Conservation (phyloP, 2,329 filamentous ascomycete species). For the Bipolaris oryzae region DNA sequence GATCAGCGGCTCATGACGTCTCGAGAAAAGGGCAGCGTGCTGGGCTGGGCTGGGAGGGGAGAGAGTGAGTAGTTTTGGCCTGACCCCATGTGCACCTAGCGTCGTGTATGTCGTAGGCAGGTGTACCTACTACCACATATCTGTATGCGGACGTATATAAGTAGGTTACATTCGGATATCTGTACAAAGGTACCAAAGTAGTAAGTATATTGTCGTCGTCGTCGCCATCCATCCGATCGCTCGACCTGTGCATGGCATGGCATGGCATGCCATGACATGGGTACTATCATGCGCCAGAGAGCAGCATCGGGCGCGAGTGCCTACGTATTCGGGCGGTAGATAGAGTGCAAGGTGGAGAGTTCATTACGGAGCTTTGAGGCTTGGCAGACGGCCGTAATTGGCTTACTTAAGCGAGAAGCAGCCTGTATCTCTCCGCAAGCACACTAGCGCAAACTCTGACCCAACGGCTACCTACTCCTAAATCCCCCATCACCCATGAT, state of each 20-base stretch:
- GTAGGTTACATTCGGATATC: too few species aligned
- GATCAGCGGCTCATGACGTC: not conserved
- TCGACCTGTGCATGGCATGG: not conserved
- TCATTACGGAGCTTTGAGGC: not conserved
- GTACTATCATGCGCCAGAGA: not conserved
- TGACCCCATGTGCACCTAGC: not conserved
- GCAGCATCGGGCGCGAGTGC: not conserved
- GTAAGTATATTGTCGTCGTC: too few species aligned
- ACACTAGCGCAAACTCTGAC: constrained; percentile 13
- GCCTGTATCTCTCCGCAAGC: constrained; percentile 2
- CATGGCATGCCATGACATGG: not conserved
- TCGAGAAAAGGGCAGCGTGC: not conserved
- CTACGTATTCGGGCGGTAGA: not conserved
- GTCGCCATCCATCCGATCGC: not conserved
- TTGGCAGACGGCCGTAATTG: constrained; percentile 3
- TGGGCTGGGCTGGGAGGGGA: not conserved
- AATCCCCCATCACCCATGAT: constrained; percentile 5
- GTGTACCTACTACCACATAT: not conserved
- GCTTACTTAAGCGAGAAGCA: constrained; percentile 7
- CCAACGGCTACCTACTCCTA: constrained; percentile 11
- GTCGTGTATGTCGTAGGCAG: not conserved
- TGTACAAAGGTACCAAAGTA: too few species aligned
- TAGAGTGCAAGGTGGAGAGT: not conserved
- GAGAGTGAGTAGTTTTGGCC: not conserved
- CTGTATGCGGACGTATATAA: too few species aligned